Conservation (phyloP, 1,284 basidiomycete genomes). For the Microstroma glucosiphilum region DNA sequence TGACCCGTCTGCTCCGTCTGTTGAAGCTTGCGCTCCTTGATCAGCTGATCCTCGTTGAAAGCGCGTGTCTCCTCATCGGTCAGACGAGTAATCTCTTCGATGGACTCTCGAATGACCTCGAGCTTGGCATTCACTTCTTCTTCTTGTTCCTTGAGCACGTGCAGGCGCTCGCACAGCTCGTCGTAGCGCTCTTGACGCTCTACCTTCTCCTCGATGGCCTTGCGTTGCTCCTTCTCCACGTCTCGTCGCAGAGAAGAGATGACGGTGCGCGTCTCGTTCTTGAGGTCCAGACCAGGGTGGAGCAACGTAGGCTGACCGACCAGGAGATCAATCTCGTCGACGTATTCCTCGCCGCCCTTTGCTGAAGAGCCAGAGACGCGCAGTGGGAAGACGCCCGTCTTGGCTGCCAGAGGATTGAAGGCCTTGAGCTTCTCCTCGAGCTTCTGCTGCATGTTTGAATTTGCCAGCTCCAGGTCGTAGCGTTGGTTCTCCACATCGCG, state of each 20-base stretch:
- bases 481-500: not conserved
- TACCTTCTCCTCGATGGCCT: slow-evolving; percentile 5
- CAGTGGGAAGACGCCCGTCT: not conserved
- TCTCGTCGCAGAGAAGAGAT: not conserved
- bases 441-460: not conserved
- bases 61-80: slow-evolving; percentile 6
- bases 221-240: slow-evolving; percentile 4
- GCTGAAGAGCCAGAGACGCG: not conserved
- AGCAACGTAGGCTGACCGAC: not conserved
- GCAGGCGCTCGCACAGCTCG: not conserved
- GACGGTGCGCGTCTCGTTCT: slow-evolving; percentile 6
- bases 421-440: slow-evolving; percentile 9
- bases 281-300: slow-evolving; percentile 4
- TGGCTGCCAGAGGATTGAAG: slow-evolving; percentile 8
- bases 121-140: not conserved
- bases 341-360: not conserved
- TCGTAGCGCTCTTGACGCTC: not conserved
- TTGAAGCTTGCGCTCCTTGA: slow-evolving; percentile 3
- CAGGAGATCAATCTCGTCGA: slow-evolving; percentile 6
- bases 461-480: slow-evolving; percentile 5
- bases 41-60: not conserved
- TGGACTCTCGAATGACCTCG: not conserved
- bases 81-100: slow-evolving; percentile 1
- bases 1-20: slow-evolving; percentile 2
- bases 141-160: slow-evolving; percentile 1